A percentile compares a stretch with the other conserved stretches of the same genome.
Evolutionary conservation across 305 asterid genomes (phyloP).

Genomic region (Fraxinus latifolia): DNA sequence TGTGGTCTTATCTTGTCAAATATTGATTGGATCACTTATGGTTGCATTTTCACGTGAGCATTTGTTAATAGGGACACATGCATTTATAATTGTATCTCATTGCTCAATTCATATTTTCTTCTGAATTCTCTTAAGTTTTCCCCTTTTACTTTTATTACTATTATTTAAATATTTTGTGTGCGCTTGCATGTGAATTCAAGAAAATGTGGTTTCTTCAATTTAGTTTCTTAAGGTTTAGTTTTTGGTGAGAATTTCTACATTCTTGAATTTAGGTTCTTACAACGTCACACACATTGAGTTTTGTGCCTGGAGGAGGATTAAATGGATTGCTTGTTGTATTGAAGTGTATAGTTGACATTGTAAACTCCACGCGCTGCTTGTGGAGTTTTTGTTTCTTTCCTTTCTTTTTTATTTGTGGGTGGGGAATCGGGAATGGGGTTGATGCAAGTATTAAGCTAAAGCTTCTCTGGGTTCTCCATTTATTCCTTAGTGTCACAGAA

Average conservation of each 20-base stretch:
- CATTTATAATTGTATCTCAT: not conserved
- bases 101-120: not conserved
- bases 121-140: not conserved
- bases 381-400: not conserved
- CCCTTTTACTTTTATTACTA: not conserved
- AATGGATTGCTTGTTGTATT: not conserved
- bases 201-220: not conserved
- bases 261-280: not conserved
- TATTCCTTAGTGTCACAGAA: not conserved
- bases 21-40: not conserved
- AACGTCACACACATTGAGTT: not conserved
- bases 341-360: not conserved
- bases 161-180: not conserved
- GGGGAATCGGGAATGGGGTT: not conserved
- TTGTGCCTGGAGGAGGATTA: not conserved
- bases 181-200: not conserved
- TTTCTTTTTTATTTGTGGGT: not conserved
- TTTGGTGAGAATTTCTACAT: not conserved
- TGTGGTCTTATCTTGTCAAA: not conserved
- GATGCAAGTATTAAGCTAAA: not conserved
- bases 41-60: not conserved
- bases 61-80: not conserved
- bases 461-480: not conserved
- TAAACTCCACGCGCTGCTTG: not conserved
- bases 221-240: not conserved